phyloP scores from a whole-genome alignment of 129 eudicot species.

The Lonicera japonica region DNA sequence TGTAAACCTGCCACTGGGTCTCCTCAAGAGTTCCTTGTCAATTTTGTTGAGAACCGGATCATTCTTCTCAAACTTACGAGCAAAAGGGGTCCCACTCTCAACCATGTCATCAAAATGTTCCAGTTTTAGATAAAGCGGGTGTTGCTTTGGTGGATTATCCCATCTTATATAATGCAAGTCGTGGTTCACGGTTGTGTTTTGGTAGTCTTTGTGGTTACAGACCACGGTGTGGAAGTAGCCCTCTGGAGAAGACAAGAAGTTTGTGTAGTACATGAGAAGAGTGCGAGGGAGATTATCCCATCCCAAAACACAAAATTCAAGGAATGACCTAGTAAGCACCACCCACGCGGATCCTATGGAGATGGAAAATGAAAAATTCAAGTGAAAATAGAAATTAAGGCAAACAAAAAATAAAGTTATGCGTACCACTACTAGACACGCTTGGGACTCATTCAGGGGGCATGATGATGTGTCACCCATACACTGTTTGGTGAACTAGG shows the following conservation, averaged over 20 bases:
- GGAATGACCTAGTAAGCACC: conserved; percentile 77
- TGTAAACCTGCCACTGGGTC: conserved; percentile 31
- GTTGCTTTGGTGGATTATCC: conserved; percentile 78
- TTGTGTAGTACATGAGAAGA: conserved; percentile 93
- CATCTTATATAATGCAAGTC: conserved; percentile 79
- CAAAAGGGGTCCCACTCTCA: conserved; percentile 85
- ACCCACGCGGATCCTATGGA: conserved; percentile 89
- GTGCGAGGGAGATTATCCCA: conserved; percentile 99
- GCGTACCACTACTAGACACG: no score
- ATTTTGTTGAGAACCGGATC: conserved; percentile 76
- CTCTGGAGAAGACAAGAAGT: conserved; percentile 72
- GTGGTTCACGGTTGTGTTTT: conserved; percentile 91
- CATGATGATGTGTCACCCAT: no score
- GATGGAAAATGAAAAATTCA: background rate
- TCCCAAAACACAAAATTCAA: conserved; percentile 92
- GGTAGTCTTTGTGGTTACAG: conserved; percentile 89
- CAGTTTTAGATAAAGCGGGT: conserved; percentile 51
- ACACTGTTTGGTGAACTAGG: no score
- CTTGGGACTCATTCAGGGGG: no score
- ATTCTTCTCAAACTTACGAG: conserved; percentile 44
- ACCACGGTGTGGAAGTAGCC: conserved; percentile 91
- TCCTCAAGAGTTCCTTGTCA: conserved; percentile 52
- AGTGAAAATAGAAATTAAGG: background rate
- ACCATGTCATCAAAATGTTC: conserved; percentile 65
- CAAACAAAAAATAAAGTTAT: no score